Evolutionary conservation across 192 early-diverging fungal genomes (phyloP), one percentile per base, ranked within the genome.

Genomic region (Glomus cerebriforme): DNA sequence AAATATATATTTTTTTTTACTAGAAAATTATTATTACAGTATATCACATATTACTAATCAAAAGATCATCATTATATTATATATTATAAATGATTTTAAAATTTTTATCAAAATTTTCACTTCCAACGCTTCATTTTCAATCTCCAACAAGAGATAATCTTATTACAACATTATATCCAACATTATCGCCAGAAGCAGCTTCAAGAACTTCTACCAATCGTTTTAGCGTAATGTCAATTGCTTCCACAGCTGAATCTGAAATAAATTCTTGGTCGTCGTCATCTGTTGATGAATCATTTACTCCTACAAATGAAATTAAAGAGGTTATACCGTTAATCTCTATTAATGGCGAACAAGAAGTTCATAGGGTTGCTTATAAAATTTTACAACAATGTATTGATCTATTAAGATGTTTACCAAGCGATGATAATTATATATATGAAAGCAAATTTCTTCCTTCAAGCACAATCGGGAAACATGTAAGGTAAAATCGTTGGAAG

Each of bases 381-480:
- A 78, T 27, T 22, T 78, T 78, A 67, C 76, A 78, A 13, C 63
- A 78, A 67, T 54, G 76, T 62, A 39, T 67, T 24, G 64, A 78
- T 66, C 7, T 78, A 29, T 67, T 78, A 66, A 47, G 15, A 34
- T 45, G 15, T 39, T 67, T 78, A 24, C 64, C 43, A 7, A 43
- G 19, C 27, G 64, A 78, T 19, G 64, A 78, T 17, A 47, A 15
- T 67, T 78, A 67, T 78, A 35, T 35, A 1, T 67, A n/a, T 31
- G 64, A 78, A 67, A 78, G 76, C 19, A 64, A 78, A 22, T 47
- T 67, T 24, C 2, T 78, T 8, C 64, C 76, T 32, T 24, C n/a
- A 54, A 78, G 76, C 45, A 78, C 76, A 6, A 78, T 78, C 7
- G 76, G 76, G 45, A 64, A 67, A 54, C 76, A 78, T 32, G 64